phyloP scores from a whole-genome alignment of 768 basidiomycete species.

The Boletus pseudopeckii region DNA sequence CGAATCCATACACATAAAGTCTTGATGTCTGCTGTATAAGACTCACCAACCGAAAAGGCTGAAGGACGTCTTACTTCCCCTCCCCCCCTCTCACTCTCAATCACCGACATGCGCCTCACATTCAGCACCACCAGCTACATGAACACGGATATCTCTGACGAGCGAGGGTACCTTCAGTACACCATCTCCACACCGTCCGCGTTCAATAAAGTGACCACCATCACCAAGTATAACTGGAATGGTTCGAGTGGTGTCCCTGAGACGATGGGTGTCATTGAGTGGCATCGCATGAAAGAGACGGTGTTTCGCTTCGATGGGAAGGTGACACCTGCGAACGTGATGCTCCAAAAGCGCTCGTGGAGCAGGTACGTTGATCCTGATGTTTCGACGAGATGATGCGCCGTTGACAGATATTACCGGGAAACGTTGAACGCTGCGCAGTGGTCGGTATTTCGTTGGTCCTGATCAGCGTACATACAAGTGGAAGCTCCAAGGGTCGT shows the following conservation, averaged over 20 bases:
- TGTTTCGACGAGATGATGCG: not conserved
- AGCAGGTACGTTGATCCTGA: slow-evolving; percentile 10
- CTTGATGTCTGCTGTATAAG: not conserved
- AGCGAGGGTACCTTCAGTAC: slow-evolving; percentile 17
- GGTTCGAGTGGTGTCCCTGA: slow-evolving; percentile 13
- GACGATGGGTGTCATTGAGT: slow-evolving; percentile 26
- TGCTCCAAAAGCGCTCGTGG: slow-evolving; percentile 16
- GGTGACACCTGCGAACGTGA: not conserved
- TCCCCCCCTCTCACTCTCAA: not conserved
- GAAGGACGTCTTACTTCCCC: not conserved
- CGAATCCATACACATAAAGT: not conserved
- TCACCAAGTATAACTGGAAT: slow-evolving; percentile 23
- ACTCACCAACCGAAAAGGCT: not conserved
- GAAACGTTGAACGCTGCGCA: slow-evolving; percentile 1
- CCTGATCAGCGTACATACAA: slow-evolving; percentile 30
- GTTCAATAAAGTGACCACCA: slow-evolving; percentile 20
- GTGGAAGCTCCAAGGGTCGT: slow-evolving; percentile 28
- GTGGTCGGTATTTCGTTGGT: slow-evolving; percentile 33
- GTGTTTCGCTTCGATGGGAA: slow-evolving; percentile 17
- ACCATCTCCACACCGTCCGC: slow-evolving; percentile 15
- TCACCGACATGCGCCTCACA: slow-evolving; percentile 18
- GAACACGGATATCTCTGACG: slow-evolving; percentile 23
- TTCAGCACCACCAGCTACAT: slow-evolving; percentile 18
- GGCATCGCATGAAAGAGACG: slow-evolving; percentile 16
- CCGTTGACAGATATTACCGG: not conserved